These are phyloP conservation scores for Penicillium goetzii DNA, from an alignment of 495 filamentous ascomycete species.

Conservation along the genomic window DNA sequence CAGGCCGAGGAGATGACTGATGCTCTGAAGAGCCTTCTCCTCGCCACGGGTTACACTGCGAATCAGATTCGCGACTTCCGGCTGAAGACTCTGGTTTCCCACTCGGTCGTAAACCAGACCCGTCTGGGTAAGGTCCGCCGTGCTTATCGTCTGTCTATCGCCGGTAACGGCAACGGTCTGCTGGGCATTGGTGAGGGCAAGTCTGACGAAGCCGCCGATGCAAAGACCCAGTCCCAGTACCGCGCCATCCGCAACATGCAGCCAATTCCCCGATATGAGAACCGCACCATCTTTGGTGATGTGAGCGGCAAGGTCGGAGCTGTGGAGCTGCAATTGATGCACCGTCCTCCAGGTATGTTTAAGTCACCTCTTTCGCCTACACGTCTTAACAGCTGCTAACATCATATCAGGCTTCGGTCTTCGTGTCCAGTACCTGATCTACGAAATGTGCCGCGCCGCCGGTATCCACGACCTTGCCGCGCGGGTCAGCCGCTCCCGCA, in stretches of 20 bases:
- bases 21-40: constrained; percentile 61
- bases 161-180: constrained; percentile 82
- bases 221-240: constrained; percentile 66
- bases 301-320: constrained; percentile 84
- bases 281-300: constrained; percentile 86
- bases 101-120: constrained; percentile 87
- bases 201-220: constrained; percentile 69
- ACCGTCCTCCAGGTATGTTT: constrained; percentile 82
- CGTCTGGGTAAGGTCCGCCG: constrained; percentile 88
- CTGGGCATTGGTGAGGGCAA: constrained; percentile 91
- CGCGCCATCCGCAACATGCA: constrained; percentile 83
- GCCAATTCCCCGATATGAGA: constrained; percentile 86
- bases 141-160: constrained; percentile 70
- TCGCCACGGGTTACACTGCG: constrained; percentile 67
- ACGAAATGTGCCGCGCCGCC: constrained; percentile 81
- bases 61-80: constrained; percentile 57
- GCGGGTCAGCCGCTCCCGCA: constrained; percentile 74
- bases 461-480: constrained; percentile 88
- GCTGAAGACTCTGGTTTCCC: constrained; percentile 67
- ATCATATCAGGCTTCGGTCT: constrained; percentile 77
- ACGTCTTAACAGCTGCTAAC: constrained; percentile 2
- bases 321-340: constrained; percentile 74
- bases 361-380: not conserved
- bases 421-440: constrained; percentile 86
- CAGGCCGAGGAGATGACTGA: constrained; percentile 54